Evolutionary conservation across 352 stramenopile species (phyloP).

Genomic region (Pythium myriotylum): DNA sequence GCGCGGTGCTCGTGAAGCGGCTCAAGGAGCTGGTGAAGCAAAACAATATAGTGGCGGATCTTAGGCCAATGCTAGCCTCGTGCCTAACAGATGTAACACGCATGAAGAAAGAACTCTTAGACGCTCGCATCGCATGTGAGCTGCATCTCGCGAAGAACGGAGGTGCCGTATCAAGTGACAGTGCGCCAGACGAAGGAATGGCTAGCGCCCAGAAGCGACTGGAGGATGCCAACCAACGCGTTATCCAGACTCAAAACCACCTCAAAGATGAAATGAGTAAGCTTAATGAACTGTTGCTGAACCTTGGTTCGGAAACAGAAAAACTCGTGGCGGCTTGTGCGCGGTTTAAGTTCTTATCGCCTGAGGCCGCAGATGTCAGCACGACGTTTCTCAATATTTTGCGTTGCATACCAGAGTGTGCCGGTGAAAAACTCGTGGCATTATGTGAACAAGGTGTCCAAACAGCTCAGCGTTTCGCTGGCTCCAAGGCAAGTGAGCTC

Average conservation of each 20-base stretch:
- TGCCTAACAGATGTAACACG: constrained; percentile 42
- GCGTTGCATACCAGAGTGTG: constrained; percentile 47
- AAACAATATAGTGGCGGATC: constrained; percentile 40
- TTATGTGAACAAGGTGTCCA: constrained; percentile 52
- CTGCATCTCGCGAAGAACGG: constrained; percentile 39
- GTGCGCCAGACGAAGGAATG: constrained; percentile 3
- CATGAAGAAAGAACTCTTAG: constrained; percentile 50
- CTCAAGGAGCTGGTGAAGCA: constrained; percentile 43
- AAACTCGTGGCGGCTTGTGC: constrained; percentile 34
- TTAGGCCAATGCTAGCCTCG: constrained; percentile 36
- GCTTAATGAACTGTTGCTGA: constrained; percentile 55
- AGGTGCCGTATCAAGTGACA: not conserved
- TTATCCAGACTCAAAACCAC: constrained; percentile 53
- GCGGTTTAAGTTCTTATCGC: constrained; percentile 40
- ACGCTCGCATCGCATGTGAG: constrained; percentile 44
- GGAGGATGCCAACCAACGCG: constrained; percentile 39
- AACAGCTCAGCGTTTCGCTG: constrained; percentile 46
- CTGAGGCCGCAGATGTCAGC: constrained; percentile 28
- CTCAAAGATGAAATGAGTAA: constrained; percentile 43
- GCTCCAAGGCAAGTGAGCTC: constrained; percentile 52
- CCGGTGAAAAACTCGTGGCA: constrained; percentile 41
- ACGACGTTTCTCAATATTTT: constrained; percentile 30
- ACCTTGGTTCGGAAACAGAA: constrained; percentile 52
- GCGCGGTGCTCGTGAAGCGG: constrained; percentile 37
- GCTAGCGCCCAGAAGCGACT: constrained; percentile 24